Evolutionary conservation across 179 eudicot genomes (phyloP).

Genomic region (Drosera spatulata): DNA sequence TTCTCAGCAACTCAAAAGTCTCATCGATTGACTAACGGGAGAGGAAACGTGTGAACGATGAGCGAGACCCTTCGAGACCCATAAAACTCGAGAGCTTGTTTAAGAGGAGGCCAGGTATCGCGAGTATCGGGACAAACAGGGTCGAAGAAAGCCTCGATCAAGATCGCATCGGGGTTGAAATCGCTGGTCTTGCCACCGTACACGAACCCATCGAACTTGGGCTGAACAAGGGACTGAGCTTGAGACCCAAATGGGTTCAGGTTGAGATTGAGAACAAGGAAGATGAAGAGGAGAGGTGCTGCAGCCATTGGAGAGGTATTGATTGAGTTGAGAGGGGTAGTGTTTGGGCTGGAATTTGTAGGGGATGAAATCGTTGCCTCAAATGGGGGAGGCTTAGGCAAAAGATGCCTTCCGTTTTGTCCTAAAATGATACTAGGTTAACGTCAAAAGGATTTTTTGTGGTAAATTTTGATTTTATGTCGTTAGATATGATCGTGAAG

Average conservation of each 20-base stretch:
- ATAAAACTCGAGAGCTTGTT: slow-evolving; percentile 34
- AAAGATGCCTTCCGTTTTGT: too few relatives aligned
- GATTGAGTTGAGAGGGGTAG: too few relatives aligned
- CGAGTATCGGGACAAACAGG: slow-evolving; percentile 84
- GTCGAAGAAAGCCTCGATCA: slow-evolving; percentile 79
- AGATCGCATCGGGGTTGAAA: slow-evolving; percentile 21
- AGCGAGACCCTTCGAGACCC: slow-evolving; percentile 35
- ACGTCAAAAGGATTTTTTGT: too few relatives aligned
- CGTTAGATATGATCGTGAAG: too few relatives aligned
- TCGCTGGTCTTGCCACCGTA: slow-evolving; percentile 14
- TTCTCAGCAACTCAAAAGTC: background rate
- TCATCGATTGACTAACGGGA: slow-evolving; percentile 37
- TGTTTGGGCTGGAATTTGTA: too few relatives aligned
- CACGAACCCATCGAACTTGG: slow-evolving; percentile 39
- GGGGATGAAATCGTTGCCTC: too few relatives aligned
- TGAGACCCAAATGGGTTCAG: background rate
- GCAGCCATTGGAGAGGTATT: too few relatives aligned
- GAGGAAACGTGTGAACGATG: slow-evolving; percentile 55
- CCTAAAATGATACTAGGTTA: too few relatives aligned
- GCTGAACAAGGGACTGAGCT: slow-evolving; percentile 11
- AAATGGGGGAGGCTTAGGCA: too few relatives aligned
- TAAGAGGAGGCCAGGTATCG: slow-evolving; percentile 77
- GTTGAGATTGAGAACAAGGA: too few relatives aligned
- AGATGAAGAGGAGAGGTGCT: too few relatives aligned
- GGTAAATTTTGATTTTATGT: too few relatives aligned